Evolutionary conservation across 441 rosid species (phyloP).

Genomic region (Erodium texanum): DNA sequence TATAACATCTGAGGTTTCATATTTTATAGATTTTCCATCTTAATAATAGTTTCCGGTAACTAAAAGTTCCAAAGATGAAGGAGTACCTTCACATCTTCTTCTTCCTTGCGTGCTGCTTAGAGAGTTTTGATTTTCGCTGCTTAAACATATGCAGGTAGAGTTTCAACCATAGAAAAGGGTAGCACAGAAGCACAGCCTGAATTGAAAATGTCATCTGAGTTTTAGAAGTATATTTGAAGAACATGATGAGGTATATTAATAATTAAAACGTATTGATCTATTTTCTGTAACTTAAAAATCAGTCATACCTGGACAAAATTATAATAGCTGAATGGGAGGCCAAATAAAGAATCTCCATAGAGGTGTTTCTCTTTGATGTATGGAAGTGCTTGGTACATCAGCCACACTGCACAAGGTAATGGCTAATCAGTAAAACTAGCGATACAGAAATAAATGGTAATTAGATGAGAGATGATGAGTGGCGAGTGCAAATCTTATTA

Average conservation of each 20-base stretch:
- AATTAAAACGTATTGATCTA: neutral
- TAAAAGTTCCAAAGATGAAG: neutral
- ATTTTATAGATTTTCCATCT: neutral
- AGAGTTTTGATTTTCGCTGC: slow-evolving; percentile 58
- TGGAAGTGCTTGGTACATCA: slow-evolving; percentile 70
- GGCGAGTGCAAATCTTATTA: neutral
- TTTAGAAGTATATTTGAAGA: neutral
- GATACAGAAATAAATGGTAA: neutral
- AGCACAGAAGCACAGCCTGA: slow-evolving; percentile 54
- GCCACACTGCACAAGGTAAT: slow-evolving; percentile 49
- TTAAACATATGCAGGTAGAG: slow-evolving; percentile 62
- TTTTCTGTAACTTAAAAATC: neutral
- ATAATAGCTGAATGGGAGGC: slow-evolving; percentile 54
- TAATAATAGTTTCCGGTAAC: neutral
- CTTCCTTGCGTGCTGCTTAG: slow-evolving; percentile 27
- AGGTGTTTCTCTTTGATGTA: slow-evolving; percentile 44
- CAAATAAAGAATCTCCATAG: slow-evolving; percentile 38
- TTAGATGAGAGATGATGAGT: neutral
- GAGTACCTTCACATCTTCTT: slow-evolving; percentile 29
- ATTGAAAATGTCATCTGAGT: slow-evolving; percentile 14
- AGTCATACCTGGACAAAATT: slow-evolving; percentile 46
- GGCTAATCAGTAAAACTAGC: slow-evolving; percentile 10
- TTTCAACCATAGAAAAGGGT: slow-evolving; percentile 69
- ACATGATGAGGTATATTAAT: neutral
- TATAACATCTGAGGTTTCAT: neutral